Evolutionary conservation across 345 rosid genomes (phyloP).

Genomic region (Euphorbia pulcherrima): DNA sequence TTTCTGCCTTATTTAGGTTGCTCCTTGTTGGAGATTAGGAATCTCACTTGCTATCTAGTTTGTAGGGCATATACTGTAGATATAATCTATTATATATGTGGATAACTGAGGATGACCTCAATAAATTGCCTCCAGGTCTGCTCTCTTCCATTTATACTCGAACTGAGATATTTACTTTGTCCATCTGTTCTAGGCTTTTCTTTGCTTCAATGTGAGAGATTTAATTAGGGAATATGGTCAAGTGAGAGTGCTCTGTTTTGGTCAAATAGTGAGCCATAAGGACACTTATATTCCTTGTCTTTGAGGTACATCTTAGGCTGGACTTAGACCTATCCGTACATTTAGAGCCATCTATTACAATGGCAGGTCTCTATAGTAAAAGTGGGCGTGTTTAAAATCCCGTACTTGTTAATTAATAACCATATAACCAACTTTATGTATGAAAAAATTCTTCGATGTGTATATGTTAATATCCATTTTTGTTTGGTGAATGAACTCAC

Average conservation of each 20-base stretch:
- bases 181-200: neutral
- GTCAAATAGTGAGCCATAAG: neutral
- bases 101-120: too few species aligned
- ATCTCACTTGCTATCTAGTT: too few species aligned
- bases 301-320: neutral
- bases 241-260: neutral
- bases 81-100: too few species aligned
- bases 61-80: too few species aligned
- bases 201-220: neutral
- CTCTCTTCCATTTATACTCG: too few species aligned
- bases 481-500: neutral
- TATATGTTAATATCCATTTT: neutral
- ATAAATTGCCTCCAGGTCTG: too few species aligned
- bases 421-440: neutral
- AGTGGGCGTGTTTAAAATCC: neutral
- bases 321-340: neutral
- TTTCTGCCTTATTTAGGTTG: too few species aligned
- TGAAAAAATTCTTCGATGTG: neutral
- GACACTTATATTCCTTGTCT: neutral
- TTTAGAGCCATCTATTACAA: neutral
- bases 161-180: too few species aligned
- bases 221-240: neutral
- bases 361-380: too few species aligned
- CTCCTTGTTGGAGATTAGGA: too few species aligned
- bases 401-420: too few species aligned